Conservation (phyloP, 2,329 filamentous ascomycete genomes). For the Cyclaneusma minus region DNA sequence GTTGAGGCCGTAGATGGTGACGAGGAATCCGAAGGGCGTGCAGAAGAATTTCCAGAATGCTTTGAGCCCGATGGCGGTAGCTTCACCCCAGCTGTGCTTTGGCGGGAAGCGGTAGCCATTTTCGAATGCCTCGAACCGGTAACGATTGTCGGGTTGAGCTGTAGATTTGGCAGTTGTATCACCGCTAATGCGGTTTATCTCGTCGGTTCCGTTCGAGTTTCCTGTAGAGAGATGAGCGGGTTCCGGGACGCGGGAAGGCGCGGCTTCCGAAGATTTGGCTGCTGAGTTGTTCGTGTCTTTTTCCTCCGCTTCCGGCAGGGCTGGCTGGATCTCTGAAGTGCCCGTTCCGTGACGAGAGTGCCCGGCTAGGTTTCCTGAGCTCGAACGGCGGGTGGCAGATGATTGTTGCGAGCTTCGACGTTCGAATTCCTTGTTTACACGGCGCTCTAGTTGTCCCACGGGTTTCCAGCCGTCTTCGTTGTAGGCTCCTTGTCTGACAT, state of each 20-base stretch:
- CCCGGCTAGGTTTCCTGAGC: too few species aligned
- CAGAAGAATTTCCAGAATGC: conserved; percentile 59
- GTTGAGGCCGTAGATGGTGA: conserved; percentile 67
- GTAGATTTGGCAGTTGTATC: conserved; percentile 1
- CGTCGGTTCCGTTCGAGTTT: conserved; percentile 1
- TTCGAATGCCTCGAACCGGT: conserved; percentile 27
- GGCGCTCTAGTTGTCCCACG: conserved; percentile 17
- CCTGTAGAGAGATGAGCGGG: too few species aligned
- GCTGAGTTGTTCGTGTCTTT: too few species aligned
- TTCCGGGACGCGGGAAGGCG: too few species aligned
- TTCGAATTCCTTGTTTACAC: too few species aligned
- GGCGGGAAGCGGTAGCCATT: conserved; percentile 53
- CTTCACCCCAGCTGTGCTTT: conserved; percentile 41
- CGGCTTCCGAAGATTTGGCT: too few species aligned
- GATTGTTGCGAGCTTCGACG: too few species aligned
- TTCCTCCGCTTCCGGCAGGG: too few species aligned
- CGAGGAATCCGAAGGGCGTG: conserved; percentile 61
- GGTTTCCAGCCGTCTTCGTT: conserved; percentile 16
- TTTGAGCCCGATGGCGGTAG: conserved; percentile 38
- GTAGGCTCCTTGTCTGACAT: conserved; percentile 17
- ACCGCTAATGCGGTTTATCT: too few species aligned
- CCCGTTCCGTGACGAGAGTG: too few species aligned
- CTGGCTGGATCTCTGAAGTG: too few species aligned
- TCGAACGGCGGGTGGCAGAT: too few species aligned
- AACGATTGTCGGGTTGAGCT: conserved; percentile 6